Conservation (phyloP, 2,329 filamentous ascomycete species). For the Aureobasidium uvarum region DNA sequence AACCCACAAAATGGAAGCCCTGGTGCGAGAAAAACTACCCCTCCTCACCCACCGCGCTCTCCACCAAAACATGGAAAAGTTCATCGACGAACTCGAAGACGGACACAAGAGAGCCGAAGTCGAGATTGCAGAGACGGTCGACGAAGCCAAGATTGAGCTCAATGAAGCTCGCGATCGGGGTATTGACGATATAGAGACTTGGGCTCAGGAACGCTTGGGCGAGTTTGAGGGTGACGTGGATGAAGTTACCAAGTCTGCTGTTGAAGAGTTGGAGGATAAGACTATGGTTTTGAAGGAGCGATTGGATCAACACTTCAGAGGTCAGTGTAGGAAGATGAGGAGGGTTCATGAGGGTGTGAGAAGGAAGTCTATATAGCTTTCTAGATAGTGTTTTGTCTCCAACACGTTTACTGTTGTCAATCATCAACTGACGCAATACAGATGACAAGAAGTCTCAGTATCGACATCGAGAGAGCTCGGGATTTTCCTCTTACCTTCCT, state of each 20-base stretch:
- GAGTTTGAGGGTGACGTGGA: constrained; percentile 6
- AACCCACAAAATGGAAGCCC: not conserved
- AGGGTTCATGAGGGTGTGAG: not conserved
- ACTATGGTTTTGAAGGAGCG: not conserved
- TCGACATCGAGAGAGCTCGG: not conserved
- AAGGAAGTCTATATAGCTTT: constrained; percentile 16
- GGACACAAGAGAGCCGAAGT: not conserved
- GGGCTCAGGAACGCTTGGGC: not conserved
- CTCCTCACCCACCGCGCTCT: not conserved
- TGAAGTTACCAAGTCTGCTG: not conserved
- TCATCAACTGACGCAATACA: not conserved
- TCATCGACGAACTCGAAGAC: constrained; percentile 1
- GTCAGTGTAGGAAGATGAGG: not conserved
- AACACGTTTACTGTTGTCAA: not conserved
- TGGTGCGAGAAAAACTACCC: not conserved
- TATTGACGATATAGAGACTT: constrained; percentile 15
- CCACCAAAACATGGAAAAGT: constrained; percentile 9
- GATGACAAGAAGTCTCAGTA: not conserved
- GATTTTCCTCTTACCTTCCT: not conserved
- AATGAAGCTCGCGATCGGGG: not conserved
- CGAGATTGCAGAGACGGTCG: constrained; percentile 5
- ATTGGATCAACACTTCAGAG: not conserved
- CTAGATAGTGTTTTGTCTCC: not conserved
- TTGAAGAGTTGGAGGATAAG: constrained; percentile 1
- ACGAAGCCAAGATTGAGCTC: constrained; percentile 11